phyloP scores from a whole-genome alignment of 805 yeast species.

The Yarrowia bubula region DNA sequence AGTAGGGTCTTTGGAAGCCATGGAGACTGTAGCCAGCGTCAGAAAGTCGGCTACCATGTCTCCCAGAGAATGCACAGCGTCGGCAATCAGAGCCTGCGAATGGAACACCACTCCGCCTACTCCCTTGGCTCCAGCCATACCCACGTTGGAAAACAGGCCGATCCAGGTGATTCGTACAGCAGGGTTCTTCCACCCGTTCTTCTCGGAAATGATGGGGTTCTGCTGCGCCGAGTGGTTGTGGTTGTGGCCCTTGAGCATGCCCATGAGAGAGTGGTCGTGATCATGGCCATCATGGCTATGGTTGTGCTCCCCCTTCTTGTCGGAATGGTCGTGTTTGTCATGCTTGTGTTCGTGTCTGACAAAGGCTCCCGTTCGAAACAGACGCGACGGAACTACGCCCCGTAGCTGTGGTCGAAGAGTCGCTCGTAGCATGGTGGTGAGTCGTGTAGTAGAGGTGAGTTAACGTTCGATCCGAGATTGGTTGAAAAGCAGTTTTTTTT shows the following conservation, averaged over 20 bases:
- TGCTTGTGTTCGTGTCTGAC: background rate
- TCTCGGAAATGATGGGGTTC: constrained; percentile 31
- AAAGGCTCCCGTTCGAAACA: background rate
- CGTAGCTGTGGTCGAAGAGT: background rate
- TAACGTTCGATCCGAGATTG: background rate
- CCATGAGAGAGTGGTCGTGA: constrained; percentile 27
- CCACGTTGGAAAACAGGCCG: constrained; percentile 78
- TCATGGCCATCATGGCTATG: constrained; percentile 27
- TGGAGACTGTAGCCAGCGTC: constrained; percentile 83
- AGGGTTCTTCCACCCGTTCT: constrained; percentile 57
- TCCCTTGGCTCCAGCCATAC: constrained; percentile 84
- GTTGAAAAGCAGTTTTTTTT: too few relatives aligned
- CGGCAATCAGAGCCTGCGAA: constrained; percentile 92
- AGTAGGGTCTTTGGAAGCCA: constrained; percentile 61
- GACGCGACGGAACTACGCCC: background rate
- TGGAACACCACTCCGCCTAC: constrained; percentile 89
- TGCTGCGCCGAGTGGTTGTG: constrained; percentile 33
- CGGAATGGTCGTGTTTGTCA: background rate
- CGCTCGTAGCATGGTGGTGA: constrained; percentile 18
- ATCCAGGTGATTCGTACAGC: constrained; percentile 92
- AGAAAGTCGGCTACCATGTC: constrained; percentile 87
- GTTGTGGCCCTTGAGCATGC: constrained; percentile 29
- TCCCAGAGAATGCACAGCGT: constrained; percentile 88
- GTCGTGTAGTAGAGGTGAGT: background rate
- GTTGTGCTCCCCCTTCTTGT: background rate